Evolutionary conservation across 2,329 filamentous ascomycete genomes (phyloP).

Genomic region (Zasmidium citrigriseum): DNA sequence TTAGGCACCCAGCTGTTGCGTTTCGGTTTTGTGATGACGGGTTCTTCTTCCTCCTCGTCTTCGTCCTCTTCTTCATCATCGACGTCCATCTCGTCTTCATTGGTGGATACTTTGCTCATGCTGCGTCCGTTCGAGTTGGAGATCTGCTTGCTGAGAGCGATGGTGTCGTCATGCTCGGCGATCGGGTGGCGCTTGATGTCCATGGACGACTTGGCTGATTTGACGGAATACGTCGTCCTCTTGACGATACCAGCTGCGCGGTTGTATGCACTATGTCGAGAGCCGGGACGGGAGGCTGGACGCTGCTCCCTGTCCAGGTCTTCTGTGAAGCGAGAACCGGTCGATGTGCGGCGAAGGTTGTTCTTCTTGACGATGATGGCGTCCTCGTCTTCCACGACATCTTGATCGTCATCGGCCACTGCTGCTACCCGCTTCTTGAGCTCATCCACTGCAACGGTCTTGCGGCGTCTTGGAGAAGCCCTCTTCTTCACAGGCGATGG

Average conservation of each 20-base stretch:
- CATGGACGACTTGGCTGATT: constrained; percentile 6
- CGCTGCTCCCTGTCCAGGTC: constrained; percentile 16
- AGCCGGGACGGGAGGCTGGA: constrained; percentile 12
- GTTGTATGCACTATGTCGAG: constrained; percentile 6
- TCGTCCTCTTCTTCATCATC: not conserved
- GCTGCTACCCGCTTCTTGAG: not conserved
- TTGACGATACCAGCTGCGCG: constrained; percentile 11
- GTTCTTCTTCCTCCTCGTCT: constrained; percentile 1
- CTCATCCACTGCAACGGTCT: constrained; percentile 8
- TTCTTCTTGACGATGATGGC: constrained; percentile 9
- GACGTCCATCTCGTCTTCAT: not conserved
- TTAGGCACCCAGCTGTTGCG: not conserved
- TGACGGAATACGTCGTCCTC: constrained; percentile 18
- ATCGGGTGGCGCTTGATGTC: constrained; percentile 14
- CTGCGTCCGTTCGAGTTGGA: constrained; percentile 1
- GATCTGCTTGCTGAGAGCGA: not conserved
- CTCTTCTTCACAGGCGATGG: constrained; percentile 13
- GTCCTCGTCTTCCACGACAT: constrained; percentile 15
- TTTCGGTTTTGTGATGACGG: not conserved
- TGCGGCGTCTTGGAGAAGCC: constrained; percentile 14
- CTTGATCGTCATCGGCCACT: constrained; percentile 7
- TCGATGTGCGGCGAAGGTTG: constrained; percentile 18
- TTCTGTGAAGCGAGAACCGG: constrained; percentile 23
- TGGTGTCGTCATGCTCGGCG: constrained; percentile 7
- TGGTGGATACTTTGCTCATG: constrained; percentile 5